Base-by-base conservation (phyloP, 176 grass and related monocot species). In the Triticum aestivum region DNA sequence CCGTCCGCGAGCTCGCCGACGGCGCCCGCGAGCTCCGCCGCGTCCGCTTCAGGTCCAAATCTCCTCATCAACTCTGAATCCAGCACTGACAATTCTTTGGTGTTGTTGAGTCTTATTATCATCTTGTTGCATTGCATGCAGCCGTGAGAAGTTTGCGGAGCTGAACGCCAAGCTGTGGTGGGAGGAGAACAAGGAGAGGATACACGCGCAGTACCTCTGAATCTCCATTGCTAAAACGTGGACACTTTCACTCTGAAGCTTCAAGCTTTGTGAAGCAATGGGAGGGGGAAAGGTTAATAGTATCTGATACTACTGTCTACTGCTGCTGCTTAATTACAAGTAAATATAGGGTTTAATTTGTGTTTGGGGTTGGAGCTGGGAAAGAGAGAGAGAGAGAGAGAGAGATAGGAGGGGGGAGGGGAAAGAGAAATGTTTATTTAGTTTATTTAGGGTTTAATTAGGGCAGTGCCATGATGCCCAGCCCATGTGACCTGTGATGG, bases 101-200 rank as follows among this genome's bases (percentile, higher is more conserved):
- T 11, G 44, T 45, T 45, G 0, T 12, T 45, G 44, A 45, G 1
- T 12, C 44, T 44, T 11, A 3, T 42, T 0, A 44, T 44, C 2
- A 44, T 44, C 42, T 11, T 44, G 42, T 44, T 42, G 39, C 32
- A 30, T 34, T 5, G 41, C 47, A 5, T 52, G 88, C 88, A 95
- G 93, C 77, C 93, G 90, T 59, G 93, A 92, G 84, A 92, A 83
- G 86, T 95, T 95, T 17, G 93, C 90, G 0, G 93, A 95, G 86
- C 86, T 90, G 62, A 92, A 92, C 34, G 93, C 93, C 0, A 95
- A 95, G 86, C 86, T 92, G 58, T 95, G 93, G 90, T 95, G 93
- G 93, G 93, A 95, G 91, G 83, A 92, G 86, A 95, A 95, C 88
- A 95, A 90, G 87, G 93, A 95, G 84, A 95, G 93, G 66, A 92